phyloP scores from a whole-genome alignment of 371 early-diverging fungal species.

The Zancudomyces culisetae region DNA sequence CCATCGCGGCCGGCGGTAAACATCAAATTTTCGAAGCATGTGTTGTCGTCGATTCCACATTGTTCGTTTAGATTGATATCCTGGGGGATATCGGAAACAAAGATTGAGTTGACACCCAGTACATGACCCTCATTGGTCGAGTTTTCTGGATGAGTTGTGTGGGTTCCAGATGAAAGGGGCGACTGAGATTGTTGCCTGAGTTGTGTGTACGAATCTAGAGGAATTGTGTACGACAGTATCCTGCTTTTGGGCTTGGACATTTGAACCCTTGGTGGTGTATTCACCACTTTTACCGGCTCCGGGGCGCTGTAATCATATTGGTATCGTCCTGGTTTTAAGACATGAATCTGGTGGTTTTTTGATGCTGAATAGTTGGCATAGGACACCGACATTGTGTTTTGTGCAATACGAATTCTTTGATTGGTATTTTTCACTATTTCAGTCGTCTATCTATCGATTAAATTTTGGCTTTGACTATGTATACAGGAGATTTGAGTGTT shows the following conservation, averaged over 20 bases:
- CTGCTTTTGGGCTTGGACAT: slow-evolving; percentile 18
- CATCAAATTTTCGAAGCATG: slow-evolving; percentile 32
- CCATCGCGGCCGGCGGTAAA: slow-evolving; percentile 85
- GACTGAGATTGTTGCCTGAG: too few relatives aligned
- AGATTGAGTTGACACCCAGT: slow-evolving; percentile 23
- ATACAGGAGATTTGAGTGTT: too few relatives aligned
- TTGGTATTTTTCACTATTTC: too few relatives aligned
- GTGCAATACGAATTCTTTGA: too few relatives aligned
- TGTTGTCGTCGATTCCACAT: not conserved
- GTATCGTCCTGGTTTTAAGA: slow-evolving; percentile 13
- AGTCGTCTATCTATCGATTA: too few relatives aligned
- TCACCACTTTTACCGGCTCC: slow-evolving; percentile 22
- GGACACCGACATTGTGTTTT: slow-evolving; percentile 19
- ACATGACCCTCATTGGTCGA: slow-evolving; percentile 14
- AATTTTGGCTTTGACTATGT: too few relatives aligned
- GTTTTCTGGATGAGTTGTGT: not conserved
- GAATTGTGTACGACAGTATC: slow-evolving; percentile 17
- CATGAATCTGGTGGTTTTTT: slow-evolving; percentile 9
- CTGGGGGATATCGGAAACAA: slow-evolving; percentile 4
- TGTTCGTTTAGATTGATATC: not conserved
- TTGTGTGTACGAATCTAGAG: slow-evolving; percentile 6
- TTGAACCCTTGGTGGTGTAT: slow-evolving; percentile 12
- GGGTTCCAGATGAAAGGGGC: not conserved
- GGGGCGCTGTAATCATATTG: slow-evolving; percentile 22
- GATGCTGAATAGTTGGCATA: slow-evolving; percentile 16